phyloP scores from a whole-genome alignment of 106 monocot species.

The Acanthochlamys bracteata region DNA sequence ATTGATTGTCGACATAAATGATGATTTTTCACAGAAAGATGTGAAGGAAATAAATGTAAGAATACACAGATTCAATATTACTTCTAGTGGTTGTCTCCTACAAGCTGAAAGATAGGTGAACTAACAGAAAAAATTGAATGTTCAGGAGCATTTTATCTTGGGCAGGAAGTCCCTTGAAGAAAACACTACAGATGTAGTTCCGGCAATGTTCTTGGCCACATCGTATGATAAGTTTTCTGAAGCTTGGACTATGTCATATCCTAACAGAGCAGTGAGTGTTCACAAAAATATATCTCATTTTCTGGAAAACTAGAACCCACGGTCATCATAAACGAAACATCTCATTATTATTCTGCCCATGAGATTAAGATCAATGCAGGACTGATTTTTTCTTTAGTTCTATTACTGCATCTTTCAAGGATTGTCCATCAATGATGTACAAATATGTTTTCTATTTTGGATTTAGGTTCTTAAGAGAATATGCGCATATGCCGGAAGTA shows the following conservation, averaged over 20 bases:
- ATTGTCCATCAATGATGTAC: too few relatives aligned
- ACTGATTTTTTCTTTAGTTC: neutral
- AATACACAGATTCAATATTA: neutral
- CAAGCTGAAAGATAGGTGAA: neutral
- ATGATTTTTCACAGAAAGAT: slow-evolving; percentile 50
- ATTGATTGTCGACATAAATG: slow-evolving; percentile 83
- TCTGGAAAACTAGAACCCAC: neutral
- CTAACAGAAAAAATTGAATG: neutral
- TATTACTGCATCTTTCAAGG: neutral
- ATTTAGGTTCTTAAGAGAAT: slow-evolving; percentile 73
- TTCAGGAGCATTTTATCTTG: slow-evolving; percentile 60
- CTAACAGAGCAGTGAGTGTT: slow-evolving; percentile 48
- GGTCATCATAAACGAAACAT: neutral
- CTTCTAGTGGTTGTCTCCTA: neutral
- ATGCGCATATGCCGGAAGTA: slow-evolving; percentile 72
- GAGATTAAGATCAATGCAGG: neutral
- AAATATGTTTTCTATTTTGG: slow-evolving; percentile 8
- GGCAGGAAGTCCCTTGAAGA: slow-evolving; percentile 59
- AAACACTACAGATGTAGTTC: slow-evolving; percentile 40
- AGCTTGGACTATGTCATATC: slow-evolving; percentile 80
- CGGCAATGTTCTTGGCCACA: slow-evolving; percentile 84
- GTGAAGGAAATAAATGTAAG: slow-evolving; percentile 69
- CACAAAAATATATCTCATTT: neutral
- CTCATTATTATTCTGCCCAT: neutral
- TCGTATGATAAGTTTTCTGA: slow-evolving; percentile 81